Evolutionary conservation across 164 flowering plant species (phyloP), one percentile per base, ranked within the genome.

Genomic region (Umbilicus rupestris): DNA sequence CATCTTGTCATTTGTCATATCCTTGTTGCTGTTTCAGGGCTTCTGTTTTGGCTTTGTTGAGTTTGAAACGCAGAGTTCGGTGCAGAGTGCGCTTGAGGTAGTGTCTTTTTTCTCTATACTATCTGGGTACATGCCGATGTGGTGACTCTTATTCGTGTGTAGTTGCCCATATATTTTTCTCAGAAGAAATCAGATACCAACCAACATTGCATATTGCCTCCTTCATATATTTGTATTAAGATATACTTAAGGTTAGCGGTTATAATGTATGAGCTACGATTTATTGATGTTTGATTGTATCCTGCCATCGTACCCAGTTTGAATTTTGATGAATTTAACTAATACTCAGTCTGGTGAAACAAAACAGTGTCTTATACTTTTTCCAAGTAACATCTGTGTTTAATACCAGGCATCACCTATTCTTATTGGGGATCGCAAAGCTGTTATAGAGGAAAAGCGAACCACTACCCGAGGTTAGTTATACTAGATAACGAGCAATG

Each of bases 1-100:
- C 16, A 30, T 41, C 65, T 55, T 5, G 8, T 28, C 42, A 6
- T 4, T 15, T 62, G 22, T 20, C 37, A 2, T 47, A 50, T 49
- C 28, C 63, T 45, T 7, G 71, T 45, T 74, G 64, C 70, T 76
- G 84, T 83, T 74, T 79, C 95, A 89, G 72, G 93, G 95, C 50
- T 87, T 80, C 72, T 87, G 96, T 76, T 94, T 87, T 78, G 99
- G 99, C 49, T 94, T 94, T 80, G 92, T 94, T 65, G 96, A 89
- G 74, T 94, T 87, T 78, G 90, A 85, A 68, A 72, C 66, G 3
- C 52, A 71, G 70, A 81, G 77, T 64, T 84, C 97, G 45, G 74
- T 85, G 91, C 83, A 78, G 6, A 72, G 69, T 80, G 98, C 98
- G 46, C 74, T 94, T 68, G 78, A 83, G 98, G 98, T 93, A 76